phyloP scores from a whole-genome alignment of 2,329 filamentous ascomycete species.

The Hymenoscyphus infarciens region DNA sequence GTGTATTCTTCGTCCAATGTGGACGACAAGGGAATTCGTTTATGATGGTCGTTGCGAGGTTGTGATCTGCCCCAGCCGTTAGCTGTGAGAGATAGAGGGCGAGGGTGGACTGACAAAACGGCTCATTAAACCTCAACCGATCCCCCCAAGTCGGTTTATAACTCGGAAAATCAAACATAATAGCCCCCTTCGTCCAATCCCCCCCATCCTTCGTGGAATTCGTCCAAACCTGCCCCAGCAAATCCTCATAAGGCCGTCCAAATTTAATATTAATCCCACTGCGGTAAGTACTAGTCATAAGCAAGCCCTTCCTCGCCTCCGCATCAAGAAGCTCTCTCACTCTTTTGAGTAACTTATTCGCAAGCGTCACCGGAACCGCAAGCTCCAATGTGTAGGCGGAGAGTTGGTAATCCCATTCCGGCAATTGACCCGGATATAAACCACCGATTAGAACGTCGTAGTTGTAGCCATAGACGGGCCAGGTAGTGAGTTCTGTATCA shows the following conservation, averaged over 20 bases:
- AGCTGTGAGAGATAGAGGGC: background rate
- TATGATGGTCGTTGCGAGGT: constrained; percentile 16
- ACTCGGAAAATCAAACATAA: constrained; percentile 24
- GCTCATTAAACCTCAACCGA: constrained; percentile 22
- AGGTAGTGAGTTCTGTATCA: constrained; percentile 12
- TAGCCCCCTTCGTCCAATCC: constrained; percentile 21
- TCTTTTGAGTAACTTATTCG: constrained; percentile 19
- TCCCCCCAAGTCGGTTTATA: constrained; percentile 20
- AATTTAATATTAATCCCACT: constrained; percentile 26
- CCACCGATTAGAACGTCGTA: constrained; percentile 24
- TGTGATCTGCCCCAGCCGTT: constrained; percentile 16
- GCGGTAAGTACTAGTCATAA: constrained; percentile 22
- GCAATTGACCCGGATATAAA: constrained; percentile 17
- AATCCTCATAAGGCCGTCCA: constrained; percentile 21
- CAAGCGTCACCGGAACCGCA: constrained; percentile 20
- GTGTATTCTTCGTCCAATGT: constrained; percentile 24
- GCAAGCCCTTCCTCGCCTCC: constrained; percentile 11
- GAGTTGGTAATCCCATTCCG: constrained; percentile 23
- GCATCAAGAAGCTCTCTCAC: constrained; percentile 19
- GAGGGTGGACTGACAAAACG: constrained; percentile 19
- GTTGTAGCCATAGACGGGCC: constrained; percentile 24
- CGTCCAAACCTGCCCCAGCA: constrained; percentile 18
- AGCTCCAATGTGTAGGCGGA: constrained; percentile 20
- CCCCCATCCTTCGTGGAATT: constrained; percentile 12
- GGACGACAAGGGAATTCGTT: constrained; percentile 24